Evolutionary conservation across 106 monocot genomes (phyloP).

Genomic region (Allium sativum): DNA sequence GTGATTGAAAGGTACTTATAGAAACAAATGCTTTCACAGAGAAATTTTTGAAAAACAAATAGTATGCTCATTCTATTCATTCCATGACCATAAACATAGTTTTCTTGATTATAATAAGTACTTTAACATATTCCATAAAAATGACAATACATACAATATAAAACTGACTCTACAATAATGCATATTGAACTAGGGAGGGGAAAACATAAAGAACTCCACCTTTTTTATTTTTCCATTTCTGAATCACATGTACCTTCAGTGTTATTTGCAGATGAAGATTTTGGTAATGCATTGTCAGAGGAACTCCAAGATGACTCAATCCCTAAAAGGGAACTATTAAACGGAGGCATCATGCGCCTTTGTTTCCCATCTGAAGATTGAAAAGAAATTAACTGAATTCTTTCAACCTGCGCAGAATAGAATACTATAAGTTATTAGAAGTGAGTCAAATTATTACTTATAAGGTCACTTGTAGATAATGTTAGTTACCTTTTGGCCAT

Average conservation of each 20-base stretch:
- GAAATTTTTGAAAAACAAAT: not conserved
- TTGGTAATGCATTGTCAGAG: conserved; percentile 37
- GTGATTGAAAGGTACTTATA: not conserved
- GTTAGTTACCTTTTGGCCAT: conserved; percentile 52
- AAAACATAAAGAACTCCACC: conserved; percentile 16
- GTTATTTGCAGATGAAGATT: conserved; percentile 28
- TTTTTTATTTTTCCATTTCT: conserved; percentile 30
- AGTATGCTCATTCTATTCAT: not conserved
- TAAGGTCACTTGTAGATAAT: too few species aligned
- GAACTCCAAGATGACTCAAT: conserved; percentile 65
- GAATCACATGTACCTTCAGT: conserved; percentile 74
- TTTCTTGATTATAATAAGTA: too few species aligned
- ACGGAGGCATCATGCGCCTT: conserved; percentile 16
- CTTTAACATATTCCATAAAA: too few species aligned
- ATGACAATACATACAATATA: too few species aligned
- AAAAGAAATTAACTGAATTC: conserved; percentile 93
- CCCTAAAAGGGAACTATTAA: conserved; percentile 29
- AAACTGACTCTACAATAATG: too few species aligned
- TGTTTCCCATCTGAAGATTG: conserved; percentile 72
- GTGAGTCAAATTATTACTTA: too few species aligned
- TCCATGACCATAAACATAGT: too few species aligned
- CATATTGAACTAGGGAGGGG: too few species aligned
- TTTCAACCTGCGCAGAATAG: conserved; percentile 38
- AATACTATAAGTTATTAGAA: too few species aligned
- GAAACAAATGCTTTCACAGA: not conserved